A percentile compares a stretch with the other conserved stretches of the same genome.
phyloP scores from a whole-genome alignment of 805 yeast species.

The Saturnispora ahearnii region DNA sequence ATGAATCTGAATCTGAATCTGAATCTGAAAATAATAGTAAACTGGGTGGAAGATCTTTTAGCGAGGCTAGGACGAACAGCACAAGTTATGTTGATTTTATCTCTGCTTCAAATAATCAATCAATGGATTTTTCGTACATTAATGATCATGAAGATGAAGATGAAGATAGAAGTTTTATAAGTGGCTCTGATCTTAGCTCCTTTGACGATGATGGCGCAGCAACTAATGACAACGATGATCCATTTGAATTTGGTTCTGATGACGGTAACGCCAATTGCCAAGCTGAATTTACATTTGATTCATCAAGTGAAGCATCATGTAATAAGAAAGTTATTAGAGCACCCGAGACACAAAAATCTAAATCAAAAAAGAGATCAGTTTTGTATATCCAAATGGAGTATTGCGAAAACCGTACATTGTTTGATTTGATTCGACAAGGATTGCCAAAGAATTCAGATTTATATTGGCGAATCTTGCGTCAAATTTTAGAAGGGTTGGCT shows the following conservation, averaged over 20 bases:
- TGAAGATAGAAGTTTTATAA: conserved; percentile 13
- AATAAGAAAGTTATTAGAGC: conserved; percentile 13
- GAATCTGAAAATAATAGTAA: conserved; percentile 23
- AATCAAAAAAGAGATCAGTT: conserved; percentile 45
- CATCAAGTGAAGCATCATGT: conserved; percentile 10
- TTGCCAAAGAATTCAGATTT: conserved; percentile 62
- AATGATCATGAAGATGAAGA: conserved; percentile 16
- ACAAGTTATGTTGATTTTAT: conserved; percentile 53
- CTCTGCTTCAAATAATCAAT: conserved; percentile 52
- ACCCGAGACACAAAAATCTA: conserved; percentile 8
- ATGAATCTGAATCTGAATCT: conserved; percentile 19
- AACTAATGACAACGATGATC: conserved; percentile 16
- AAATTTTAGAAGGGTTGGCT: conserved; percentile 78
- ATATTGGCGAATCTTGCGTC: conserved; percentile 86
- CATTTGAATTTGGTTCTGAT: conserved; percentile 23
- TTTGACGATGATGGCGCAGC: conserved; percentile 14
- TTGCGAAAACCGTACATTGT: conserved; percentile 87
- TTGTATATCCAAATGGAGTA: conserved; percentile 97
- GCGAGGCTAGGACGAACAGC: conserved; percentile 25
- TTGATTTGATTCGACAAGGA: conserved; percentile 73
- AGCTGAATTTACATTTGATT: conserved; percentile 12
- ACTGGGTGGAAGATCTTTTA: conserved; percentile 16
- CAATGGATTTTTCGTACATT: conserved; percentile 42
- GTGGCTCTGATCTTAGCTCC: conserved; percentile 16
- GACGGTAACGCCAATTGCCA: conserved; percentile 17